Evolutionary conservation across 305 asterid genomes (phyloP).

Genomic region (Salvia sclarea): DNA sequence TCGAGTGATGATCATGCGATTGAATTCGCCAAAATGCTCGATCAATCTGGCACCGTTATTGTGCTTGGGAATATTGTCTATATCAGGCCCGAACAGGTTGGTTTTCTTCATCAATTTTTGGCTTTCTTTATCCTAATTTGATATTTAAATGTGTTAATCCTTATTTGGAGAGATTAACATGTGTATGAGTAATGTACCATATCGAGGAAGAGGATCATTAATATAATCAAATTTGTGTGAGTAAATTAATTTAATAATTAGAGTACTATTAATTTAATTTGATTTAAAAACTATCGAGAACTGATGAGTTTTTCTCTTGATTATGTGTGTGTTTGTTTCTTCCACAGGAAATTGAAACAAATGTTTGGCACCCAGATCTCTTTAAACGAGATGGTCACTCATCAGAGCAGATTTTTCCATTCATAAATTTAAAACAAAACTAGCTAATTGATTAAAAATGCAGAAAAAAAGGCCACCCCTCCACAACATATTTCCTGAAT

Average conservation of each 20-base stretch:
- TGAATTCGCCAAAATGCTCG: slow-evolving; percentile 70
- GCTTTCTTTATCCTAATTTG: neutral
- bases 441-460: no score
- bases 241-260: neutral
- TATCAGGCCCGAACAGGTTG: slow-evolving; percentile 83
- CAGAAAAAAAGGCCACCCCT: no score
- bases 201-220: slow-evolving; percentile 9
- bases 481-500: no score
- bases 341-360: slow-evolving; percentile 69
- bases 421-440: neutral
- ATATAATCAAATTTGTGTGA: slow-evolving; percentile 1
- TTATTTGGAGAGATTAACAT: no score
- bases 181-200: neutral
- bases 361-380: slow-evolving; percentile 58
- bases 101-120: slow-evolving; percentile 9
- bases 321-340: slow-evolving; percentile 54
- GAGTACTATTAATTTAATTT: neutral
- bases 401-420: slow-evolving; percentile 43
- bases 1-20: slow-evolving; percentile 48
- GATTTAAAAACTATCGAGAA: slow-evolving; percentile 44
- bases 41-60: slow-evolving; percentile 78
- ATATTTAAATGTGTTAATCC: neutral
- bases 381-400: slow-evolving; percentile 59
- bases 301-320: slow-evolving; percentile 53
- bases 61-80: slow-evolving; percentile 73